Conservation (phyloP, 31 red algal genomes). For the Bonnemaisonia californica region DNA sequence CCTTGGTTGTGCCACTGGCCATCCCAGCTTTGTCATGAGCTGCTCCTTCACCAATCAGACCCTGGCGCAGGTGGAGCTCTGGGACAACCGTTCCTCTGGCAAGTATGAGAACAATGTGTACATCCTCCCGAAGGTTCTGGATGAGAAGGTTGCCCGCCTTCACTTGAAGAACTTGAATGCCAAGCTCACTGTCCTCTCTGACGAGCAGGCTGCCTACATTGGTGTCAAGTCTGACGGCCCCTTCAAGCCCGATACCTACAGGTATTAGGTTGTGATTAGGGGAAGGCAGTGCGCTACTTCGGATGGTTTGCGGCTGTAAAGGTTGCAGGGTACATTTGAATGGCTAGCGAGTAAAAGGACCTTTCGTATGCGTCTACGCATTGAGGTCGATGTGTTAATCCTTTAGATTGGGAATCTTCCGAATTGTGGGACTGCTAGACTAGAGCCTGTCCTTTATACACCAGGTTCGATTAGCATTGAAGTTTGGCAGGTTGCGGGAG, state of each 20-base stretch:
- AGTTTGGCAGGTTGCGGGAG: too few species aligned
- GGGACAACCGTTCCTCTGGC: conserved; percentile 77
- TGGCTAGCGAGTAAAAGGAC: too few species aligned
- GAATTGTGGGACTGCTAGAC: too few species aligned
- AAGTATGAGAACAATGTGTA: conserved; percentile 99
- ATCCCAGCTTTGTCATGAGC: conserved; percentile 98
- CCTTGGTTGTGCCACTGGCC: conserved; percentile 96
- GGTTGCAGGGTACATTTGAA: too few species aligned
- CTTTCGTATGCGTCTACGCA: too few species aligned
- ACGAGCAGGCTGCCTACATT: conserved; percentile 90
- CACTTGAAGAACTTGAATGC: conserved; percentile 87
- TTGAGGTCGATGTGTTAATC: too few species aligned
- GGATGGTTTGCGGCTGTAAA: too few species aligned
- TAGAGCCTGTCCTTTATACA: too few species aligned
- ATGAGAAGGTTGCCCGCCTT: conserved; percentile 97
- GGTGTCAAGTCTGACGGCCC: conserved; percentile 68
- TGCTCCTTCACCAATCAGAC: conserved; percentile 99
- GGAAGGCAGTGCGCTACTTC: too few species aligned
- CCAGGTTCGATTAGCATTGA: too few species aligned
- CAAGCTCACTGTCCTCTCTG: conserved; percentile 88
- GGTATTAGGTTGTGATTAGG: conserved; percentile 95
- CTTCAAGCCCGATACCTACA: conserved; percentile 94
- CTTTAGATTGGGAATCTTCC: too few species aligned
- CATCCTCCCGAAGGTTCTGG: conserved; percentile 93
- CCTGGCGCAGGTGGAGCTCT: conserved; percentile 96